phyloP scores from a whole-genome alignment of 192 early-diverging fungal species.

The Tieghemiomyces parasiticus region DNA sequence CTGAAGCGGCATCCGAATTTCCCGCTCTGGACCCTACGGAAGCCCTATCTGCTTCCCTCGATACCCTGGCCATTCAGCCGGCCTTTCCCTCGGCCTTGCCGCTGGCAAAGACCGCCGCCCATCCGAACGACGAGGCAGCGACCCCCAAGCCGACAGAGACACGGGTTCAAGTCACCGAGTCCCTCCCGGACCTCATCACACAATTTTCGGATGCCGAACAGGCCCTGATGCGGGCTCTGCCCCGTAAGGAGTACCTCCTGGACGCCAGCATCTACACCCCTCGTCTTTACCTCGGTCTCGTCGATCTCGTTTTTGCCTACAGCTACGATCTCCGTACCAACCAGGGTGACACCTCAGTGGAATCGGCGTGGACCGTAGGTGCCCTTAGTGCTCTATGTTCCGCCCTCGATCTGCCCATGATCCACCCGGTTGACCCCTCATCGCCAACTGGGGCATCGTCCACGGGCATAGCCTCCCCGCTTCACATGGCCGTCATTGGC shows the following conservation, averaged over 20 bases:
- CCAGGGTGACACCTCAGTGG: conserved; percentile 72
- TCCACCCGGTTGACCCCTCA: no score
- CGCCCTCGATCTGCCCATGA: conserved; percentile 46
- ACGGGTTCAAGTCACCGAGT: not conserved
- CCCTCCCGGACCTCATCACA: not conserved
- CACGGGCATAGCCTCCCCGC: conserved; percentile 43
- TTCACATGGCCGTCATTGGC: conserved; percentile 43
- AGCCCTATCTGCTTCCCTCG: not conserved
- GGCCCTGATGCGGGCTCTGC: conserved; percentile 55
- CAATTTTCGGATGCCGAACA: conserved; percentile 58
- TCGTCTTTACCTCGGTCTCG: conserved; percentile 66
- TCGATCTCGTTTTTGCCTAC: conserved; percentile 88
- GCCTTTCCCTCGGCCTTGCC: not conserved
- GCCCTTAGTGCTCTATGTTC: conserved; percentile 65
- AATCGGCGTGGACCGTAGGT: conserved; percentile 82
- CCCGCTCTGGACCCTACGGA: no score
- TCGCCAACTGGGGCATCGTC: no score
- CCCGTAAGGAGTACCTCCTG: conserved; percentile 58
- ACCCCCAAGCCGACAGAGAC: not conserved
- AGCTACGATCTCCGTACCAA: conserved; percentile 74
- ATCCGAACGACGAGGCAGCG: not conserved
- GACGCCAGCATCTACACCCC: conserved; percentile 32
- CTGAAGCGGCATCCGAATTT: no score
- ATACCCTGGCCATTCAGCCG: not conserved
- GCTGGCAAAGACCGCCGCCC: not conserved